A percentile compares a stretch with the other conserved stretches of the same genome.
These are phyloP conservation scores for Aspergillus incahuasiensis DNA, from an alignment of 495 filamentous ascomycete genomes.

Conservation along the genomic window DNA sequence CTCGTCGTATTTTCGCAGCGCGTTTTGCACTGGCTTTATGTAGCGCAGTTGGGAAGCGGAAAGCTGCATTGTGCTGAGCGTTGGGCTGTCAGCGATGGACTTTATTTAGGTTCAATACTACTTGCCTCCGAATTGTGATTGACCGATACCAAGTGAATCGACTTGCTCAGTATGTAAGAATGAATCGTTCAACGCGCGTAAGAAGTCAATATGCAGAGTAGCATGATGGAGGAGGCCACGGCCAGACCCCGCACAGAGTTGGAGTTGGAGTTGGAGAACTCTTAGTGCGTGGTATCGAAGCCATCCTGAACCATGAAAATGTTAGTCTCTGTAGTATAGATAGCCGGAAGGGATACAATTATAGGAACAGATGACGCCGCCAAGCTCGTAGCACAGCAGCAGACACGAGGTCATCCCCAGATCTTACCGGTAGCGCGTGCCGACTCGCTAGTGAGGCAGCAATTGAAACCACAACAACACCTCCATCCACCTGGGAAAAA, in stretches of 20 bases:
- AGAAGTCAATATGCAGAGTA: no score
- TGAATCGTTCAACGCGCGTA: no score
- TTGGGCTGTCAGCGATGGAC: background rate
- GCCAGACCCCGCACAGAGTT: background rate
- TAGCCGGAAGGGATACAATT: no score
- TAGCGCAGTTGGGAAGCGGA: constrained; percentile 23
- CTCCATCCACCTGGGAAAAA: background rate
- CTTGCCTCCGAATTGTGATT: no score
- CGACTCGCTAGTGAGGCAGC: background rate
- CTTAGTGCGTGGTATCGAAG: background rate
- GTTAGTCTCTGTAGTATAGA: background rate
- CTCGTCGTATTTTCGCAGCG: constrained; percentile 26
- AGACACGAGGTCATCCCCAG: background rate
- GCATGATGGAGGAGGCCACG: background rate
- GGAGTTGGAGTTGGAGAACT: background rate
- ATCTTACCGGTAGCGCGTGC: background rate
- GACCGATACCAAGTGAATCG: no score
- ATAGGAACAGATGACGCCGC: background rate
- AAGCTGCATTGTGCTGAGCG: constrained; percentile 24
- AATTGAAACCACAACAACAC: background rate
- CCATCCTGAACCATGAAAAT: background rate
- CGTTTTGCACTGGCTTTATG: constrained; percentile 27
- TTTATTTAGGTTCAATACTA: no score
- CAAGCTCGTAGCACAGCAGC: background rate
- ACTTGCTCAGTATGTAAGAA: no score